Evolutionary conservation across 257 asterid species (phyloP).

Genomic region (Fraxinus anomala): DNA sequence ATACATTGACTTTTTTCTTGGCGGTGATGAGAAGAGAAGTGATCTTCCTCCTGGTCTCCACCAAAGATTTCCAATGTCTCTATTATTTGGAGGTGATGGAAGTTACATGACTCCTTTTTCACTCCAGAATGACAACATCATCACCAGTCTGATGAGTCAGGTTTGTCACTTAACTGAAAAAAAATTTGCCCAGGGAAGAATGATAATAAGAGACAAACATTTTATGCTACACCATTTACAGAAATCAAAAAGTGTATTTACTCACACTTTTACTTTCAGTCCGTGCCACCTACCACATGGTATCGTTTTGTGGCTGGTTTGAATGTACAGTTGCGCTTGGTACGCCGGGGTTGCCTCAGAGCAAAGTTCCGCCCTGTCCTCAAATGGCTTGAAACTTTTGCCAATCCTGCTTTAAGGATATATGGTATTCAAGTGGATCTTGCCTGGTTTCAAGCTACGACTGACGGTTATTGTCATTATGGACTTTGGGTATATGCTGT

Average conservation of each 20-base stretch:
- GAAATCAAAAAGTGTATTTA: constrained; percentile 14
- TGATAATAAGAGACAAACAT: constrained; percentile 4
- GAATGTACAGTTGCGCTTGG: constrained; percentile 96
- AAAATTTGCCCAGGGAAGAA: constrained; percentile 9
- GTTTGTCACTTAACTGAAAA: constrained; percentile 45
- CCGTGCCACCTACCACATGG: constrained; percentile 92
- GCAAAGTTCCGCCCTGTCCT: constrained; percentile 68
- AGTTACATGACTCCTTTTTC: constrained; percentile 92
- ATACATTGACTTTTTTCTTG: constrained; percentile 89
- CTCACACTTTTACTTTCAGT: constrained; percentile 46
- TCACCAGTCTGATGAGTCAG: constrained; percentile 98
- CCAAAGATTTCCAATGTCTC: constrained; percentile 86
- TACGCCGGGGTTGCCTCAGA: constrained; percentile 78
- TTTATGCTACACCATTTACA: not conserved
- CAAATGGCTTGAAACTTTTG: constrained; percentile 80
- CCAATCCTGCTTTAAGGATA: constrained; percentile 76
- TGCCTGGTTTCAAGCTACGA: constrained; percentile 79
- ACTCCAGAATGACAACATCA: constrained; percentile 79
- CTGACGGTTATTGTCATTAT: constrained; percentile 71
- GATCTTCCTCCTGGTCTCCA: constrained; percentile 87
- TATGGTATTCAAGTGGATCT: constrained; percentile 75
- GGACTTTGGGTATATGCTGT: constrained; percentile 74
- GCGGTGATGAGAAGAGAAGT: constrained; percentile 94
- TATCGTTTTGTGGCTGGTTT: constrained; percentile 98
- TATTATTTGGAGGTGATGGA: constrained; percentile 95